Evolutionary conservation across 305 asterid genomes (phyloP).

Genomic region (Solanum chacoense): DNA sequence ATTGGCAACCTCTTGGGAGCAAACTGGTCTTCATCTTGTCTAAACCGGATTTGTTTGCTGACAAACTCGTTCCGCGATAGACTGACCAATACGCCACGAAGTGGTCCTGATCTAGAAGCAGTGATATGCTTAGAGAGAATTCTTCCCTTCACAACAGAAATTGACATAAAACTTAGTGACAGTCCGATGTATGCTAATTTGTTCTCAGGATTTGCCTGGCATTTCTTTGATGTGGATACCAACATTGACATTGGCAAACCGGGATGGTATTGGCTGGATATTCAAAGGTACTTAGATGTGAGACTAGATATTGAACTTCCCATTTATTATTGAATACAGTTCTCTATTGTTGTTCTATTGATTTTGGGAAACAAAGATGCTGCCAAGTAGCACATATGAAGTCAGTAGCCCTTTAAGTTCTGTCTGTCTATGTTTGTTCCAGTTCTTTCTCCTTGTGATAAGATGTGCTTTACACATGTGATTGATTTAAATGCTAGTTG

Average conservation of each 20-base stretch:
- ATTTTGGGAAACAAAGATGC: not conserved
- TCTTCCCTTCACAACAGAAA: not conserved
- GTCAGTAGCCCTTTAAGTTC: not conserved
- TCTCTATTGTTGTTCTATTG: not conserved
- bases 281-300: not conserved
- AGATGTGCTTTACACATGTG: not conserved
- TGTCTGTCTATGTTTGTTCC: not conserved
- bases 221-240: slow-evolving; percentile 1
- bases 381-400: not conserved
- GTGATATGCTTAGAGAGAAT: not conserved
- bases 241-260: not conserved
- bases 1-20: not conserved
- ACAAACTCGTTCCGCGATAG: not conserved
- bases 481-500: not conserved
- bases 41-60: not conserved
- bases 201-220: not conserved
- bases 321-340: not conserved
- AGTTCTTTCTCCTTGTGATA: not conserved
- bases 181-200: not conserved
- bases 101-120: not conserved
- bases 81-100: not conserved
- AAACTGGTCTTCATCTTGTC: not conserved
- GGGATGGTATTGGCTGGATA: not conserved
- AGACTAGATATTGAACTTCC: not conserved
- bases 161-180: not conserved